Evolutionary conservation across 1,139 yeast genomes (phyloP), one percentile per base, ranked within the genome.

Genomic region (Suhomyces wounanorum): DNA sequence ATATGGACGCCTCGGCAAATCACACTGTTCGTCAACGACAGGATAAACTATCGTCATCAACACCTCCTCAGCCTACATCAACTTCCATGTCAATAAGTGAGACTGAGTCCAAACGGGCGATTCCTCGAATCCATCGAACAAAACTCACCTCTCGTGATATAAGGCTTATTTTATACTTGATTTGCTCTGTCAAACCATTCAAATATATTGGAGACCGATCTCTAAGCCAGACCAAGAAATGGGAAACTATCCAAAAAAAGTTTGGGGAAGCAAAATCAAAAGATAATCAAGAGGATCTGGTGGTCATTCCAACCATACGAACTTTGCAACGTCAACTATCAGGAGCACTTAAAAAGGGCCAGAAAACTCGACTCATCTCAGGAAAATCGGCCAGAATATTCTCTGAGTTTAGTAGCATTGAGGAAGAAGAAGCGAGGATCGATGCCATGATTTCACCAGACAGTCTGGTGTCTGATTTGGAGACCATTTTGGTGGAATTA

Each of bases 301-400:
- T 60, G 21, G 54, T 62, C 3, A 63, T 69, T 8, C 77, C 77
- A 8, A 72, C 77, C 2, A 69, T 72, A 8, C 55, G 77, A 41
- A 72, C 77, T 0, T 61, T 72, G 49, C 77, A 72, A 53, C 57
- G 76, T 43, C 77, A 72, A 50, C 57, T 72, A 43, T 66, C 72
- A 11, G 56, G 67, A 10, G 76, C 76, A n/a, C 60, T 71, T 35
- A 66, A 60, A 54, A 70, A 70, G 53, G 72, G 43, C 26, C 25
- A 36, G 18, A 36, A 18, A 26, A 3, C 33, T 30, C 33, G 14
- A 7, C 33, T 30, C 14, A 13, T 11, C 11, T 10, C 14, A 10
- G 33, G 8, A 30, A 30, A 11, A 30, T 30, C 14, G 14, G 33
- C 5, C 14, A 30, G 13, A 11, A 11, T 13, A 5, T 30, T 30